Evolutionary conservation across 371 early-diverging fungal genomes (phyloP).

Genomic region (Gilbertella persicaria): DNA sequence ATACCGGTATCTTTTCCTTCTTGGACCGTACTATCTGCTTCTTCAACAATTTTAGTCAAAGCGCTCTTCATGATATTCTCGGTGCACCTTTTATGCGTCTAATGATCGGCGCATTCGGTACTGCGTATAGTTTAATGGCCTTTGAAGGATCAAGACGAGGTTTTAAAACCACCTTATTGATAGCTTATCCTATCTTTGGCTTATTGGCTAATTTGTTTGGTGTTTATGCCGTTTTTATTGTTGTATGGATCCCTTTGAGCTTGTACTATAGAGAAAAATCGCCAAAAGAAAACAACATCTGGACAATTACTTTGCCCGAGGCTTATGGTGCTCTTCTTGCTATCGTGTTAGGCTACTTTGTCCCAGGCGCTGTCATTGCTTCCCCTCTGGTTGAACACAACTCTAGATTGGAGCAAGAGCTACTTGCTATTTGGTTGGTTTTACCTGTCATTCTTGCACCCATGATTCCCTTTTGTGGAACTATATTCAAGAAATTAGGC

Average conservation of each 20-base stretch:
- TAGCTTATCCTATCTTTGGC: constrained; percentile 14
- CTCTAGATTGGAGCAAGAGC: constrained; percentile 16
- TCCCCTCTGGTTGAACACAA: constrained; percentile 9
- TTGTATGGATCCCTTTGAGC: constrained; percentile 22
- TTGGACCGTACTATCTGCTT: constrained; percentile 18
- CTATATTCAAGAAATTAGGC: constrained; percentile 4
- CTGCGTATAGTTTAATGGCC: constrained; percentile 20
- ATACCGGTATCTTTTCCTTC: constrained; percentile 7
- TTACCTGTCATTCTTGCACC: constrained; percentile 17
- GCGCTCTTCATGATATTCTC: constrained; percentile 13
- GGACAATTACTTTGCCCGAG: constrained; percentile 6
- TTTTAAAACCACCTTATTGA: constrained; percentile 15
- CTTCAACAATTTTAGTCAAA: constrained; percentile 16
- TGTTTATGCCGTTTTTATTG: constrained; percentile 8
- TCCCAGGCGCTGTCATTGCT: constrained; percentile 16
- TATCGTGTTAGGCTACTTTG: constrained; percentile 16
- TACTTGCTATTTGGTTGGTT: constrained; percentile 16
- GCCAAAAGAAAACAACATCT: neutral
- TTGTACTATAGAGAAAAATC: constrained; percentile 1
- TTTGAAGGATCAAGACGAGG: constrained; percentile 29
- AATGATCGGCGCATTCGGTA: constrained; percentile 17
- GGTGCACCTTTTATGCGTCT: constrained; percentile 13
- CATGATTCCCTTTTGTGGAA: constrained; percentile 6
- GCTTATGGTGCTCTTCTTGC: constrained; percentile 19
- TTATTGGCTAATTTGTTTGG: constrained; percentile 18